A percentile compares a stretch with the other conserved stretches of the same genome.
Evolutionary conservation across 768 basidiomycete species (phyloP).

Genomic region (Leucosporidium creatinivorum): DNA sequence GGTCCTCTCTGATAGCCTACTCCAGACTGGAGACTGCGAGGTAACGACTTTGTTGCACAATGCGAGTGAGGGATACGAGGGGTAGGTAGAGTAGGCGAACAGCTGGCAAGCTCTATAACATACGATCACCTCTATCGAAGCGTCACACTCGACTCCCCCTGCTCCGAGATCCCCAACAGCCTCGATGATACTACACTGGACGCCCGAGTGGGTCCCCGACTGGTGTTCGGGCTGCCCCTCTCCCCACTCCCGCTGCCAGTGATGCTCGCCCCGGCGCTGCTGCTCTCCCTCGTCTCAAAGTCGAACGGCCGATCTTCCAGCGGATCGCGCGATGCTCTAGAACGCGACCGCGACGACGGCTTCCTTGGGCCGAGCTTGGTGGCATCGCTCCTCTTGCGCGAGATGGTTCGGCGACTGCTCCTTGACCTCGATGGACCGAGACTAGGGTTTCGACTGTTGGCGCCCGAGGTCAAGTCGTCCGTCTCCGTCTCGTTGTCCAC

Average conservation of each 20-base stretch:
- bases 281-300: background rate
- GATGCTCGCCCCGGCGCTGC: background rate
- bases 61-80: too few relatives aligned
- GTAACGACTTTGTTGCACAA: too few relatives aligned
- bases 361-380: slow-evolving; percentile 7
- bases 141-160: slow-evolving; percentile 23
- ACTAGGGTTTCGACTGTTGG: slow-evolving; percentile 8
- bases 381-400: slow-evolving; percentile 10
- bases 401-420: background rate
- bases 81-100: too few relatives aligned
- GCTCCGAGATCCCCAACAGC: slow-evolving; percentile 11
- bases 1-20: slow-evolving; percentile 42
- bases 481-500: background rate
- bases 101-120: too few relatives aligned
- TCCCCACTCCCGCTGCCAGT: background rate
- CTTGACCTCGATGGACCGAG: background rate
- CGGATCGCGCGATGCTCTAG: background rate
- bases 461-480: background rate
- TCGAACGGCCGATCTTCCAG: background rate
- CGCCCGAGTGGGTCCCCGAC: background rate
- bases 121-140: background rate
- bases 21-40: too few relatives aligned
- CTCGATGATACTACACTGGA: background rate
- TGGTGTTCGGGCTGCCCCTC: background rate
- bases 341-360: background rate